Conservation (phyloP, 306 rosid species). For the Vigna unguiculata region DNA sequence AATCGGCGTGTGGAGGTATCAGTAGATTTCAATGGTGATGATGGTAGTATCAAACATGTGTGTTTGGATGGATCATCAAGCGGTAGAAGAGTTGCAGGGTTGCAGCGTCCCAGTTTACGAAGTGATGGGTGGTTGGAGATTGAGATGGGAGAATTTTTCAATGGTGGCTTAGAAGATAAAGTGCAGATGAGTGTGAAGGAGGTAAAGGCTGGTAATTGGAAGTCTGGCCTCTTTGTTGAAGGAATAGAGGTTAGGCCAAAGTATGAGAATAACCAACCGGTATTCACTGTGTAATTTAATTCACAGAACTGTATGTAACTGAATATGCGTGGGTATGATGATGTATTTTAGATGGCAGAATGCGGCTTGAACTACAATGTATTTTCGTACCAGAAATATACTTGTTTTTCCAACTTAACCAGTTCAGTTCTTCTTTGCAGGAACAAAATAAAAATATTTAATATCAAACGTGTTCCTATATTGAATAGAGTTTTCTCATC, state of each 20-base stretch:
- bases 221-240: constrained; percentile 65
- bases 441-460: too few species aligned
- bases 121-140: constrained; percentile 74
- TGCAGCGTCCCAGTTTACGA: constrained; percentile 49
- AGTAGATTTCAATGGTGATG: constrained; percentile 38
- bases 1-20: constrained; percentile 50
- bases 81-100: background rate
- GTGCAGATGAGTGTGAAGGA: constrained; percentile 57
- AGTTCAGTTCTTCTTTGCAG: too few species aligned
- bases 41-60: constrained; percentile 27
- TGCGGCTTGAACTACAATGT: too few species aligned
- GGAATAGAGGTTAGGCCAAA: constrained; percentile 80
- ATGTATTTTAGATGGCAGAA: too few species aligned
- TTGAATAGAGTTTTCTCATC: too few species aligned
- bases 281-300: background rate
- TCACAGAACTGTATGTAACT: too few species aligned
- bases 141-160: constrained; percentile 74
- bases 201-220: constrained; percentile 52
- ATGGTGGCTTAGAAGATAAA: constrained; percentile 48
- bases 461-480: too few species aligned
- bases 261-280: constrained; percentile 16
- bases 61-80: constrained; percentile 16
- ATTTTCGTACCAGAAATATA: too few species aligned
- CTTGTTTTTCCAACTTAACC: too few species aligned
- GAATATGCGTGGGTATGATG: too few species aligned